phyloP scores from a whole-genome alignment of 139 green algal genomes.

The Tetradesmus lagerheimii region DNA sequence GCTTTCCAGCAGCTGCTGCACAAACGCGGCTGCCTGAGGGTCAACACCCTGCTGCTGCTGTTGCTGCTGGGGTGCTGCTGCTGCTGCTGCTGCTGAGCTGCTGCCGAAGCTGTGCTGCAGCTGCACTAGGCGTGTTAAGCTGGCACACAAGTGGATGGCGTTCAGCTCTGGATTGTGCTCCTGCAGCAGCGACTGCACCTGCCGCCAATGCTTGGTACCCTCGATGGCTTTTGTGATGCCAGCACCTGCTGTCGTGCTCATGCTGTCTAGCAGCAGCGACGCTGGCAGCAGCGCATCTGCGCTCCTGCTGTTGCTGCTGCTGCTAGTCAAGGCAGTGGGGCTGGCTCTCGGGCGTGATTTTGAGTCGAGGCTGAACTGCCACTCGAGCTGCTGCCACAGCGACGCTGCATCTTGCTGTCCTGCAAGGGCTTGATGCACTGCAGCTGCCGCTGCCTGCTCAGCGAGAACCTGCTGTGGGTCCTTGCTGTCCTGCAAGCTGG shows the following conservation, averaged over 20 bases:
- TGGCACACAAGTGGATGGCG: conserved; percentile 20
- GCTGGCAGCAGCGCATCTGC: background rate
- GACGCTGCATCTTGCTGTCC: background rate
- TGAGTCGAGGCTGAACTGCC: conserved; percentile 13
- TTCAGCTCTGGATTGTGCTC: conserved; percentile 7
- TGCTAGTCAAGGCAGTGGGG: background rate
- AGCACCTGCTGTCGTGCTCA: background rate
- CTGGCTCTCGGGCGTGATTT: background rate
- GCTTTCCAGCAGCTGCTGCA: conserved; percentile 19
- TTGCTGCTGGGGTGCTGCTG: conserved; percentile 18
- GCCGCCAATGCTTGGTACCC: background rate
- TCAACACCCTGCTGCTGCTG: conserved; percentile 3
- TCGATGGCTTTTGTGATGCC: conserved; percentile 28
- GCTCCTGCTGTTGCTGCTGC: background rate
- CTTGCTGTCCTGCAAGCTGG: background rate
- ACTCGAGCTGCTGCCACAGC: conserved; percentile 8
- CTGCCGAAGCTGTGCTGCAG: conserved; percentile 24
- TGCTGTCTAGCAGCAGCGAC: background rate
- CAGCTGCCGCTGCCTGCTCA: background rate
- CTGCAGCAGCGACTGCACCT: conserved; percentile 42
- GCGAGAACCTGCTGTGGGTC: background rate
- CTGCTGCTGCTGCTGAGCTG: conserved; percentile 3
- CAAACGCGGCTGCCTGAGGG: background rate
- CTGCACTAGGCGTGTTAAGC: conserved; percentile 3
- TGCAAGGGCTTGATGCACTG: background rate